Evolutionary conservation across 139 green algal genomes (phyloP).

Genomic region (Bryopsis sp.): DNA sequence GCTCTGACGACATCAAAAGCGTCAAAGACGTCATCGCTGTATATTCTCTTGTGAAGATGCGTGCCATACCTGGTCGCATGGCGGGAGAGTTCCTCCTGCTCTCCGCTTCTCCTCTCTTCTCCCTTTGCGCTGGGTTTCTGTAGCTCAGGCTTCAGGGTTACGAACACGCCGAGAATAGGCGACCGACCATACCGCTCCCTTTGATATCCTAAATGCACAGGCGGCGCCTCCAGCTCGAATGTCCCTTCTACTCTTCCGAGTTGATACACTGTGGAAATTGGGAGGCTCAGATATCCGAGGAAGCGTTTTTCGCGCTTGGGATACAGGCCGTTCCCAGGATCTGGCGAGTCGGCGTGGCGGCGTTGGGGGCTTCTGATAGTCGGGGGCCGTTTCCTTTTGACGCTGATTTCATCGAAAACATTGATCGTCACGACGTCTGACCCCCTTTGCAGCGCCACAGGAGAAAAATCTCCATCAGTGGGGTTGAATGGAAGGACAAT

Average conservation of each 20-base stretch:
- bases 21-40: too few relatives aligned
- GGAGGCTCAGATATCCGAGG: constrained; percentile 40
- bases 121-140: background rate
- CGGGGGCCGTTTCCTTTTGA: constrained; percentile 16
- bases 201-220: constrained; percentile 40
- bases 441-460: background rate
- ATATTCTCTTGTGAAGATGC: too few relatives aligned
- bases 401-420: constrained; percentile 47
- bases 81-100: constrained; percentile 39
- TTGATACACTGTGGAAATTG: constrained; percentile 46
- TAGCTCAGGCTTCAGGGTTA: constrained; percentile 19
- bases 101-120: constrained; percentile 16
- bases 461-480: background rate
- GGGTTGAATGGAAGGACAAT: background rate
- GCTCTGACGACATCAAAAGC: too few relatives aligned
- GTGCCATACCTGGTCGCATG: constrained; percentile 33
- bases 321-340: too few relatives aligned
- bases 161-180: constrained; percentile 27
- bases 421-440: constrained; percentile 37
- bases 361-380: background rate
- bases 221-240: constrained; percentile 26
- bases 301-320: constrained; percentile 32
- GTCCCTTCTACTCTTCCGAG: constrained; percentile 14
- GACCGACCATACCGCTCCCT: constrained; percentile 27
- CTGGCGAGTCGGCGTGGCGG: background rate